A percentile compares a stretch with the other conserved stretches of the same genome.
Conservation (phyloP, 2,329 filamentous ascomycete species). For the Chrysoporthe cubensis region DNA sequence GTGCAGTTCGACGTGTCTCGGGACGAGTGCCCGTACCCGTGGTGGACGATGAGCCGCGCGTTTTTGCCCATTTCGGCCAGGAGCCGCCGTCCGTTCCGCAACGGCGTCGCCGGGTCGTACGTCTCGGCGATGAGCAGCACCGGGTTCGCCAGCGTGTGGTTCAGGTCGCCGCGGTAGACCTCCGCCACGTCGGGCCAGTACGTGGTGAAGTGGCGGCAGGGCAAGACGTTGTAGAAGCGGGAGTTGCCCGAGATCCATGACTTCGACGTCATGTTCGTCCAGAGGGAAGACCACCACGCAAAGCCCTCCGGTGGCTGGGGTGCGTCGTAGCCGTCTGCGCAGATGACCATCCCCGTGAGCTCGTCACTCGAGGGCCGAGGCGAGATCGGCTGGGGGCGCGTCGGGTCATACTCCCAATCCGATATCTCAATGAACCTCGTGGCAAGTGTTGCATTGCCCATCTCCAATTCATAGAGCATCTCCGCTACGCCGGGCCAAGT, state of each 20-base stretch:
- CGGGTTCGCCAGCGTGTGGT: slow-evolving; percentile 47
- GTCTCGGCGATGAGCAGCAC: slow-evolving; percentile 53
- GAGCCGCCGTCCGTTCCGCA: slow-evolving; percentile 51
- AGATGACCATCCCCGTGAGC: slow-evolving; percentile 47
- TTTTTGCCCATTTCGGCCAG: slow-evolving; percentile 51
- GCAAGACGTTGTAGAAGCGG: slow-evolving; percentile 48
- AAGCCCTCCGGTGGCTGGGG: not conserved
- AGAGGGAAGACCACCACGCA: slow-evolving; percentile 49
- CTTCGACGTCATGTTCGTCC: slow-evolving; percentile 50
- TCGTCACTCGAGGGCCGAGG: slow-evolving; percentile 43
- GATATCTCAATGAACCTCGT: slow-evolving; percentile 42
- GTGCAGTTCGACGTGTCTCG: slow-evolving; percentile 51
- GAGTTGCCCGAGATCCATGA: slow-evolving; percentile 53
- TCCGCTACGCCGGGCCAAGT: slow-evolving; percentile 48
- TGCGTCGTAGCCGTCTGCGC: slow-evolving; percentile 40
- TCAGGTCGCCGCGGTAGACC: slow-evolving; percentile 51
- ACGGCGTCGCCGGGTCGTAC: slow-evolving; percentile 54
- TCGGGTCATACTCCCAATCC: slow-evolving; percentile 48
- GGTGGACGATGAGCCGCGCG: slow-evolving; percentile 52
- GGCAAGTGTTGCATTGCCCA: slow-evolving; percentile 49
- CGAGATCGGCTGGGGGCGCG: slow-evolving; percentile 35
- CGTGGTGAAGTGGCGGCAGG: slow-evolving; percentile 49
- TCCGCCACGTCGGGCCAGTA: slow-evolving; percentile 52
- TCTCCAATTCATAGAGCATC: slow-evolving; percentile 49
- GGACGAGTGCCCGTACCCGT: slow-evolving; percentile 54